Percentiles rank a stretch among this genome's conserved stretches.
Conservation (phyloP, 805 yeast species). For the Candida pini region DNA sequence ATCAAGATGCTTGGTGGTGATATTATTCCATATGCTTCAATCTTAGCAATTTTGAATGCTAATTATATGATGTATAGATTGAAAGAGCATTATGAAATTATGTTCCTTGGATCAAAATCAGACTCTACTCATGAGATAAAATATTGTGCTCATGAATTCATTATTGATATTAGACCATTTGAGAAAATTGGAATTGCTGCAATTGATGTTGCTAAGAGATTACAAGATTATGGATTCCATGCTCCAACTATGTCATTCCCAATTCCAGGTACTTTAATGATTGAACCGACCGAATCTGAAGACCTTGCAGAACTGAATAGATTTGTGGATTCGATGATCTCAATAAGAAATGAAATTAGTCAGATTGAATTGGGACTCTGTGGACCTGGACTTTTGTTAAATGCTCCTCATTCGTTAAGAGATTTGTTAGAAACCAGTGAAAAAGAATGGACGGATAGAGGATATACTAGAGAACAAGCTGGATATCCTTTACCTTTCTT, state of each 20-base stretch:
- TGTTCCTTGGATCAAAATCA: slow-evolving; percentile 54
- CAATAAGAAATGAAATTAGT: slow-evolving; percentile 78
- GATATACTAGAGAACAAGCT: slow-evolving; percentile 89
- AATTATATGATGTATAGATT: slow-evolving; percentile 88
- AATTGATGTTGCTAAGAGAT: slow-evolving; percentile 91
- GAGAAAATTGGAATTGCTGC: slow-evolving; percentile 83
- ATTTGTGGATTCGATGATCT: slow-evolving; percentile 79
- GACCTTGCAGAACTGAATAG: slow-evolving; percentile 82
- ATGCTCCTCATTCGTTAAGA: slow-evolving; percentile 86
- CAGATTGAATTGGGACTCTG: slow-evolving; percentile 62
- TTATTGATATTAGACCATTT: slow-evolving; percentile 82
- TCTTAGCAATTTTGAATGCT: slow-evolving; percentile 89
- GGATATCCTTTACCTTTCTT: slow-evolving; percentile 84
- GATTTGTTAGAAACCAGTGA: slow-evolving; percentile 61
- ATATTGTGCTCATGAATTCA: slow-evolving; percentile 95
- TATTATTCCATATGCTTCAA: slow-evolving; percentile 81
- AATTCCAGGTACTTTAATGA: slow-evolving; percentile 94
- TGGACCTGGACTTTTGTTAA: slow-evolving; percentile 67
- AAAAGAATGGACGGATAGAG: slow-evolving; percentile 75
- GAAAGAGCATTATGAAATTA: slow-evolving; percentile 62
- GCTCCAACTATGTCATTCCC: slow-evolving; percentile 99
- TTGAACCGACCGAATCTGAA: slow-evolving; percentile 97
- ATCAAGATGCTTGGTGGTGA: slow-evolving; percentile 88
- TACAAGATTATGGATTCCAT: slow-evolving; percentile 98
- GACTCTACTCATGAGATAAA: slow-evolving; percentile 36